Base-by-base conservation (phyloP, 2,329 filamentous ascomycete genomes). In the Grosmannia clavigera region DNA sequence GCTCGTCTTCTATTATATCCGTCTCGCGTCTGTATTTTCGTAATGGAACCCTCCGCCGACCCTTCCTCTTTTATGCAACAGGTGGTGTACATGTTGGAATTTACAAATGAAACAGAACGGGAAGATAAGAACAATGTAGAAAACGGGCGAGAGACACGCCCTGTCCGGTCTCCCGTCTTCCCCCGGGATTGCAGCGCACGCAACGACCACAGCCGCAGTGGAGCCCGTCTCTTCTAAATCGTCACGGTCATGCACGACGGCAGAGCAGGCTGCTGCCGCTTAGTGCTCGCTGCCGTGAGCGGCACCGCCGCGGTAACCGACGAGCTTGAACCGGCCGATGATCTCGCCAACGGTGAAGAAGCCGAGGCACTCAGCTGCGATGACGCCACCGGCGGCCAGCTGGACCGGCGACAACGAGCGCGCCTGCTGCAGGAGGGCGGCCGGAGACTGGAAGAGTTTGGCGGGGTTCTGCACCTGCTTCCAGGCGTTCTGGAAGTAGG, bases 321-420 rank as follows among this genome's bases (percentile, higher is more conserved):
- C 81, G 68, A 99, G 75, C 87, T 99, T 97, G 78, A 94, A 84
- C 70, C 92, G 84, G 69, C 94, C 94, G 69, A 99, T 85, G 75
- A 99, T 97, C 82, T 97, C 92, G 66, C 94, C 94, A 60, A 97
- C 84, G 63, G 92, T 95, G 82, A 97, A 99, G 83, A 99, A 99
- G 63, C 94, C 94, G 66, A 99, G 76, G 57, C 90, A 82, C 78
- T 99, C 92, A 60, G 92, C 92, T 55, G 81, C 76, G 64, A 96
- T 78, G 62, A 99, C 88, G 67, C 88, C 89, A 62, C 81, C 87
- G 59, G 87, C 76, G 60, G 82, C 81, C 67, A 92, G 72, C 74
- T 95, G 86, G 67, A 84, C 80, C 66, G 76, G 78, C 74, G 83
- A 87, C 69, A 94, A 68, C 76, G 84, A 88, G 71, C 88, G 84